Conservation (phyloP, 179 eudicot genomes). For the Beta lomatogona region DNA sequence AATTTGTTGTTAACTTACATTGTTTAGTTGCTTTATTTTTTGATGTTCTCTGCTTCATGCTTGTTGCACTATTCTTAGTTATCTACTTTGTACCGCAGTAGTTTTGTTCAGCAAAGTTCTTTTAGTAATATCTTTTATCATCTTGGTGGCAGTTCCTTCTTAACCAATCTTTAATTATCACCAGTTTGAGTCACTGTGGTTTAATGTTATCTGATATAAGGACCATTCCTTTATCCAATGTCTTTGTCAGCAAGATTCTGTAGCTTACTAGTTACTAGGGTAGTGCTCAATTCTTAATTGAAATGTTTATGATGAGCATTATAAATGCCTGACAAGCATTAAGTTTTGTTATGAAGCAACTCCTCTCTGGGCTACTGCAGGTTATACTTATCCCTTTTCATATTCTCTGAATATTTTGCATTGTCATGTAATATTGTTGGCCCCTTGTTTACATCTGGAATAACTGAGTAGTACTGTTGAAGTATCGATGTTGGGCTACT, state of each 20-base stretch:
- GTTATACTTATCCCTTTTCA: neutral
- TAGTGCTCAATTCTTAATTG: neutral
- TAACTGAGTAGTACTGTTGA: neutral
- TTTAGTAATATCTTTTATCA: neutral
- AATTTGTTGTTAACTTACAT: neutral
- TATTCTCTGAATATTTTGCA: too few relatives aligned
- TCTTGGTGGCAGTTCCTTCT: neutral
- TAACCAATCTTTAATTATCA: neutral
- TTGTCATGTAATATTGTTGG: neutral
- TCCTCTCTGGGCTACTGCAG: neutral
- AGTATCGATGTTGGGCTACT: neutral
- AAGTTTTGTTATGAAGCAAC: neutral
- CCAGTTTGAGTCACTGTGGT: too few relatives aligned
- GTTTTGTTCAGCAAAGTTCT: neutral
- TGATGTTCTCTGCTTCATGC: neutral
- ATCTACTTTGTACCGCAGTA: neutral
- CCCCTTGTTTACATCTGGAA: neutral
- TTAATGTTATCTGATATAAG: too few relatives aligned
- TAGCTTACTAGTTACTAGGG: neutral
- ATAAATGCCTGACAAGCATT: neutral
- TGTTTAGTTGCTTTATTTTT: neutral
- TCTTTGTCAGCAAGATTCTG: neutral
- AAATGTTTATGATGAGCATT: neutral
- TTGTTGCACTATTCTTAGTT: conserved; percentile 4
- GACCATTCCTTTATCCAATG: neutral